Percentiles rank a stretch among this genome's conserved stretches.
Evolutionary conservation across 169 alveolate genomes (phyloP).

Genomic region (Plasmodium malariae): DNA sequence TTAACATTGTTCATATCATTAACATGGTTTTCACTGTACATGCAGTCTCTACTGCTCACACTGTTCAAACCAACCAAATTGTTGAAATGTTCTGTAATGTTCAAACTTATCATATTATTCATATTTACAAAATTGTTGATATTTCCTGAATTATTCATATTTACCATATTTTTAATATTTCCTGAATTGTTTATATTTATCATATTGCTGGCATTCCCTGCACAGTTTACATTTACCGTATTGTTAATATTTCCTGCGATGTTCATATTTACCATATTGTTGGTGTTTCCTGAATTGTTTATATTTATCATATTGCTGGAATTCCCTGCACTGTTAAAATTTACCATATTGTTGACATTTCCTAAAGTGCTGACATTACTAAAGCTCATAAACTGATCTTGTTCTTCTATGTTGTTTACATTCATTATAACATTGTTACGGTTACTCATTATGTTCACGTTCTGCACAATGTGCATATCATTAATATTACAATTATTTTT

Average conservation of each 20-base stretch:
- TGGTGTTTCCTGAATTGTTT: background rate
- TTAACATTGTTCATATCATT: background rate
- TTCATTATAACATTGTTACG: background rate
- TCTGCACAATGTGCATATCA: background rate
- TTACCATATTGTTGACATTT: background rate
- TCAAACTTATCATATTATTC: no score
- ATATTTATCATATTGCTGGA: background rate
- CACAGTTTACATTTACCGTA: background rate
- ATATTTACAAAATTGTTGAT: background rate
- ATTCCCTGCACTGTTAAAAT: background rate
- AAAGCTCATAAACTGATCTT: background rate
- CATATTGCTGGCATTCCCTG: background rate
- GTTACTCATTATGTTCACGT: background rate
- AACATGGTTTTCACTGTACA: background rate
- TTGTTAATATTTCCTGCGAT: background rate
- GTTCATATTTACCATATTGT: background rate
- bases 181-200: no score
- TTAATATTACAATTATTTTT: constrained; percentile 4
- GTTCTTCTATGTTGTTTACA: background rate
- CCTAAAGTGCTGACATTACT: constrained; percentile 2
- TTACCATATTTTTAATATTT: no score
- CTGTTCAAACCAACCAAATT: no score
- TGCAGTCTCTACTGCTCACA: no score
- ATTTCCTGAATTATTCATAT: no score
- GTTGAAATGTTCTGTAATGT: no score